Evolutionary conservation across 768 basidiomycete genomes (phyloP).

Genomic region (Crepidotus variabilis): DNA sequence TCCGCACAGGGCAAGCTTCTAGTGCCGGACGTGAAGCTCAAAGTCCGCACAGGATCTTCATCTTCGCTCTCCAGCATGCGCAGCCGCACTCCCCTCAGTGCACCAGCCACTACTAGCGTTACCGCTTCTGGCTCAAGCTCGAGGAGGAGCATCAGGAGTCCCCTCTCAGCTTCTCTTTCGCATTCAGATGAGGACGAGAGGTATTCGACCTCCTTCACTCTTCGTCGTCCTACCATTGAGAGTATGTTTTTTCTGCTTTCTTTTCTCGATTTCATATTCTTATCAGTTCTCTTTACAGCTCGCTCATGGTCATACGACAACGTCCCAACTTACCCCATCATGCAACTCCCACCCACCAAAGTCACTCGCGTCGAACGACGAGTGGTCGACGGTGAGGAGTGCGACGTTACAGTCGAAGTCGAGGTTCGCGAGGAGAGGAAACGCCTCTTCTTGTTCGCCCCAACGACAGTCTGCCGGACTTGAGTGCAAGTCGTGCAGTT

Average conservation of each 20-base stretch:
- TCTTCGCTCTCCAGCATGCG: conserved; percentile 28
- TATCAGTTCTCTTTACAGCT: conserved; percentile 30
- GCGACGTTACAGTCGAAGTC: conserved; percentile 47
- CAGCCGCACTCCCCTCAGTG: conserved; percentile 19
- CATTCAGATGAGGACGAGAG: conserved; percentile 29
- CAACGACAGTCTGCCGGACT: conserved; percentile 12
- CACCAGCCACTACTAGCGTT: conserved; percentile 9
- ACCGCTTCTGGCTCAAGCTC: conserved; percentile 12
- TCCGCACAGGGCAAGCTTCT: conserved; percentile 66
- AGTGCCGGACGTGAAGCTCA: conserved; percentile 40
- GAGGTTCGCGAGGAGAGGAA: conserved; percentile 54
- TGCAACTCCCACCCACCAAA: conserved; percentile 52
- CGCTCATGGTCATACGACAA: conserved; percentile 80
- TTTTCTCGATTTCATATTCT: neutral
- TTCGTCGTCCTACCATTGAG: conserved; percentile 41
- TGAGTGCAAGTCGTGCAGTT: neutral
- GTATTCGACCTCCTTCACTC: conserved; percentile 18
- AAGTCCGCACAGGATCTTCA: conserved; percentile 33
- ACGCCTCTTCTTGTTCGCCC: conserved; percentile 67
- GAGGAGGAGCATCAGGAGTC: conserved; percentile 21
- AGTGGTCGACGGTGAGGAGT: conserved; percentile 47
- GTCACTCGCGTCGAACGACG: conserved; percentile 53
- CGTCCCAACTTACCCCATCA: conserved; percentile 62
- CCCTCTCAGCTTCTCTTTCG: conserved; percentile 27
- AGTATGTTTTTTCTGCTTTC: conserved; percentile 35